Conservation (phyloP, 352 stramenopile genomes). For the Phytophthora gonapodyides region DNA sequence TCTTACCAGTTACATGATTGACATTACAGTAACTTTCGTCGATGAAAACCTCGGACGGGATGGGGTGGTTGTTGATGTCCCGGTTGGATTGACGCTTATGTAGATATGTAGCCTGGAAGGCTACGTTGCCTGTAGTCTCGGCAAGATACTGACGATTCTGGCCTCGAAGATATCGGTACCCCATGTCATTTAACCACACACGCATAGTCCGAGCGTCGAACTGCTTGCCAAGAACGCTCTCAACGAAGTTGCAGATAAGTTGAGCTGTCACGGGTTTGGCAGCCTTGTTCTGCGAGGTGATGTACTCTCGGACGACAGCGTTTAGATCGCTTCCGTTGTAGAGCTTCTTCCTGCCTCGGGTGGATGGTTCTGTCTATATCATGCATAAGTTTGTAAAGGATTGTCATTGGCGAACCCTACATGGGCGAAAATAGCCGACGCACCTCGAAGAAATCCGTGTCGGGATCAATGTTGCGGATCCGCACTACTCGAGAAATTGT, state of each 20-base stretch:
- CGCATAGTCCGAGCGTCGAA: slow-evolving; percentile 2
- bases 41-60: slow-evolving; percentile 23
- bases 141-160: slow-evolving; percentile 11
- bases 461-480: slow-evolving; percentile 3
- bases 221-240: not conserved
- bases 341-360: slow-evolving; percentile 2
- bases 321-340: slow-evolving; percentile 6
- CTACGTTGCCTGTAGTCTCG: not conserved
- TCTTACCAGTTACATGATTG: slow-evolving; percentile 21
- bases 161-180: slow-evolving; percentile 3
- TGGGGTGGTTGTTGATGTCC: not conserved
- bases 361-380: slow-evolving; percentile 1
- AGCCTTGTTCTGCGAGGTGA: slow-evolving; percentile 5
- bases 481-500: slow-evolving; percentile 4
- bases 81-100: not conserved
- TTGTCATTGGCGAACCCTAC: slow-evolving; percentile 1
- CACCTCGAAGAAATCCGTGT: slow-evolving; percentile 16
- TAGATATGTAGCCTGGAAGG: slow-evolving; percentile 8
- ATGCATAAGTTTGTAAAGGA: slow-evolving; percentile 9
- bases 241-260: slow-evolving; percentile 4
- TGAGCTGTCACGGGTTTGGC: slow-evolving; percentile 4
- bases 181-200: slow-evolving; percentile 13
- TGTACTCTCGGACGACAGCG: slow-evolving; percentile 9
- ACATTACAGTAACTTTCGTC: slow-evolving; percentile 33
- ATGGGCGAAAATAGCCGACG: not conserved